Base-by-base conservation (phyloP, 1,284 basidiomycete genomes). In the Cryptococcus maquisensis region DNA sequence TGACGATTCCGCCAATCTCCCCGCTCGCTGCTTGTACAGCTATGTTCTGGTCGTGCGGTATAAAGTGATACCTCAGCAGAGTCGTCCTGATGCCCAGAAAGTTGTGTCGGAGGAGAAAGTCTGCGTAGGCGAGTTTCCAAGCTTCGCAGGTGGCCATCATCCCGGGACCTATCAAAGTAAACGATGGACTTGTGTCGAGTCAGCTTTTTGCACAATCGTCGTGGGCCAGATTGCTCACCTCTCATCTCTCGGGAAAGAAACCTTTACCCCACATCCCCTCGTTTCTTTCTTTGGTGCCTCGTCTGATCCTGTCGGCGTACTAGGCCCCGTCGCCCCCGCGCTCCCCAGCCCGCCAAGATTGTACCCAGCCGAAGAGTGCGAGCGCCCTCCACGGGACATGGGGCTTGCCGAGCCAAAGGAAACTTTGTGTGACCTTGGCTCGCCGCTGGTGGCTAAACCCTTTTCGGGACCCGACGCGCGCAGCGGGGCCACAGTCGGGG, bases 71-170 rank as follows among this genome's bases (percentile, higher is more conserved):
- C 62, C 87, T 86, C 52, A 90, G 69, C 13, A 91, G 76, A 55
- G 87, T 86, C 12, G 84, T 74, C 15, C 89, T 81, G 64, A 86
- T 84, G 26, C 83, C 80, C 52, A 81, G 77, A 43, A 90, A 72
- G 57, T 83, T 78, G 83, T 86, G 87, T 41, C 84, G 78, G 57
- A 86, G 83, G 13, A 92, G 77, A 63, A 86, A 79, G 59, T 91
- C 87, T 1, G 85, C 85, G 68, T 90, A 91, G 0, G 80, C 79
- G 39, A 84, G 72, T 40, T 70, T 72, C 59, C 66, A 70, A 2
- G 58, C 57, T 47, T 73, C 70, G 49, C 67, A 71, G 7, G 62
- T 52, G 6, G 56, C 45, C 20, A 65, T 49, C 18, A 67, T 47
- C 13, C 65, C 62, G 3, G 39, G 46, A 16, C 64, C 55, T 0